Evolutionary conservation across 1,284 basidiomycete genomes (phyloP).

Genomic region (Melampsora larici-populina): DNA sequence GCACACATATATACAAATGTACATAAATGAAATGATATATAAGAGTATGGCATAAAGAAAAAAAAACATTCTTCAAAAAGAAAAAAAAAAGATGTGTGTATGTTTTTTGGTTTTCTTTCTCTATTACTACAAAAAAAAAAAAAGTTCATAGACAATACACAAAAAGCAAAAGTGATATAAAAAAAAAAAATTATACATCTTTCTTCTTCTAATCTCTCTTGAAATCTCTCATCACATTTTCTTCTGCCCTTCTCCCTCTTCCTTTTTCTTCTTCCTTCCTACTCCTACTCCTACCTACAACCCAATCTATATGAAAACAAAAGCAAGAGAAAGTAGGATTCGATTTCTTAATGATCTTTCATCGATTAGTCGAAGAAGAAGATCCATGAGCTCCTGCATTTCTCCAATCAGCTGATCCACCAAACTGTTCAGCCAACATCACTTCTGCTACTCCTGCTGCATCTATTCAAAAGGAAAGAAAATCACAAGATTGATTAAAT

Average conservation of each 20-base stretch:
- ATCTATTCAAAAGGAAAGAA: not conserved
- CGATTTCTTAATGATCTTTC: no score
- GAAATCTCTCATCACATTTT: not conserved
- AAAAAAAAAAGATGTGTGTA: no score
- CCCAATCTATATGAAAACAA: no score
- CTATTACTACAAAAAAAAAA: not conserved
- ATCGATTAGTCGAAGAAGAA: no score
- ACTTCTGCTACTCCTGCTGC: conserved; percentile 28
- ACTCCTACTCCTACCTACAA: no score
- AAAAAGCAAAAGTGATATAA: no score
- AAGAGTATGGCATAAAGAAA: not conserved
- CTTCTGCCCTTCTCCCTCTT: not conserved
- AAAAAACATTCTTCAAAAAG: not conserved
- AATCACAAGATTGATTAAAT: not conserved
- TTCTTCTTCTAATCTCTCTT: no score
- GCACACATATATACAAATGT: no score
- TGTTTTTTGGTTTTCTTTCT: no score
- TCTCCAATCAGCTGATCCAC: not conserved
- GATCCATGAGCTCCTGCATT: not conserved
- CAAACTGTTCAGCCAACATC: conserved; percentile 27
- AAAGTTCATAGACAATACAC: not conserved
- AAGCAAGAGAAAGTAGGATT: no score
- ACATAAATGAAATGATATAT: no score
- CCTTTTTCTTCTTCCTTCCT: not conserved
- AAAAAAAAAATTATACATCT: not conserved